Evolutionary conservation across 2,329 filamentous ascomycete species (phyloP).

Genomic region (Botryosphaeria dothidea): DNA sequence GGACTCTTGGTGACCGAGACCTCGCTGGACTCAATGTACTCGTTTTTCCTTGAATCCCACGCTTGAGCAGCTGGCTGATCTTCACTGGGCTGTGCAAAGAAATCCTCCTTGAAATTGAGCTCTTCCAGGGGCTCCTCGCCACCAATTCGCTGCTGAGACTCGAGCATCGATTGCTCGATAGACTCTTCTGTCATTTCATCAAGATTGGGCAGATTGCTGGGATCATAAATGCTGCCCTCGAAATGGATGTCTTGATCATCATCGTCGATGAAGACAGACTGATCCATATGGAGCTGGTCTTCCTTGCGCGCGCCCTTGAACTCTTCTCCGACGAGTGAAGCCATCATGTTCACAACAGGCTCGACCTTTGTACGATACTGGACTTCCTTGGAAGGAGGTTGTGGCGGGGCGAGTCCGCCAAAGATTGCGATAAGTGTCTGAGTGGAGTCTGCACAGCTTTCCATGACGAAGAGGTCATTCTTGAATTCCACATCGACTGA

Average conservation of each 20-base stretch:
- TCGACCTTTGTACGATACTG: constrained; percentile 88
- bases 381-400: constrained; percentile 75
- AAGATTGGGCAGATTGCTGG: constrained; percentile 40
- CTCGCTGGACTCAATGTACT: constrained; percentile 67
- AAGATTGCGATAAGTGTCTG: constrained; percentile 82
- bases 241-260: constrained; percentile 46
- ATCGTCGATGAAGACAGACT: constrained; percentile 40
- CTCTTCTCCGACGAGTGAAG: constrained; percentile 85
- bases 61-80: constrained; percentile 69
- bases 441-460: constrained; percentile 95
- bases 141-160: constrained; percentile 19
- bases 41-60: constrained; percentile 78
- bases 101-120: constrained; percentile 75
- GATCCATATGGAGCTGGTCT: constrained; percentile 45
- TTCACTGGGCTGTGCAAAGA: constrained; percentile 66
- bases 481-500: constrained; percentile 77
- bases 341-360: constrained; percentile 82
- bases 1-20: constrained; percentile 66
- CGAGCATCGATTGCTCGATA: constrained; percentile 45
- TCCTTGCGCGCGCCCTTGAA: constrained; percentile 62
- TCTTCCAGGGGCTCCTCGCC: constrained; percentile 40
- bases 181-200: constrained; percentile 32
- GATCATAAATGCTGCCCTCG: constrained; percentile 58
- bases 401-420: constrained; percentile 79
- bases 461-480: constrained; percentile 84